Evolutionary conservation across 192 early-diverging fungal species (phyloP), one percentile per base, ranked within the genome.

Genomic region (Geosiphon pyriformis): DNA sequence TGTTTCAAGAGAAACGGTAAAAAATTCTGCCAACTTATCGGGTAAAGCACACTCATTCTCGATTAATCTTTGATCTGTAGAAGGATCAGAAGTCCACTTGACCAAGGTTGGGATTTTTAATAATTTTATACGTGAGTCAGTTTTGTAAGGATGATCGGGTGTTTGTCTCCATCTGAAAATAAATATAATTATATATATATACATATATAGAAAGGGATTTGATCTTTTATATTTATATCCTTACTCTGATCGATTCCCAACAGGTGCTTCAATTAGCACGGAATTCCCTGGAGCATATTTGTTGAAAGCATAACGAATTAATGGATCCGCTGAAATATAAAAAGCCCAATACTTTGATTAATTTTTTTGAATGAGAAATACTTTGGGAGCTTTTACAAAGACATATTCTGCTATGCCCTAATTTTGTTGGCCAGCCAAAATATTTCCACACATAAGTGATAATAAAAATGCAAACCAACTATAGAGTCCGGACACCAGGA

Each of bases 401-500:
- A 47, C 31, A 31, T 46, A 49, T 20, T n/a, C n/a, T n/a, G n/a
- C n/a, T n/a, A n/a, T n/a, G n/a, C n/a, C n/a, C n/a, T n/a, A n/a
- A n/a, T n/a, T n/a, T n/a, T n/a, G n/a, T n/a, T n/a, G n/a, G n/a
- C n/a, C n/a, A n/a, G n/a, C n/a, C n/a, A n/a, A n/a, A n/a, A n/a
- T n/a, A n/a, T n/a, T n/a, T n/a, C n/a, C n/a, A n/a, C n/a, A n/a
- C n/a, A n/a, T n/a, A n/a, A n/a, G n/a, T n/a, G n/a, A 37, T 10
- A 22, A 4, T 25, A 17, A 15, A 34, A 6, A 6, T 56, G 10
- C 25, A 42, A 72, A 73, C 76, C 65, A 0, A 26, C 37, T 35
- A 74, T 66, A 50, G 72, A 77, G 67, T 77, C 76, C 33, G 76
- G 76, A 60, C 76, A 77, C 76, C 76, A 77, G 17, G 76, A 77